Base-by-base conservation (phyloP, 2,329 filamentous ascomycete genomes). In the Ceratocystis smalleyi region DNA sequence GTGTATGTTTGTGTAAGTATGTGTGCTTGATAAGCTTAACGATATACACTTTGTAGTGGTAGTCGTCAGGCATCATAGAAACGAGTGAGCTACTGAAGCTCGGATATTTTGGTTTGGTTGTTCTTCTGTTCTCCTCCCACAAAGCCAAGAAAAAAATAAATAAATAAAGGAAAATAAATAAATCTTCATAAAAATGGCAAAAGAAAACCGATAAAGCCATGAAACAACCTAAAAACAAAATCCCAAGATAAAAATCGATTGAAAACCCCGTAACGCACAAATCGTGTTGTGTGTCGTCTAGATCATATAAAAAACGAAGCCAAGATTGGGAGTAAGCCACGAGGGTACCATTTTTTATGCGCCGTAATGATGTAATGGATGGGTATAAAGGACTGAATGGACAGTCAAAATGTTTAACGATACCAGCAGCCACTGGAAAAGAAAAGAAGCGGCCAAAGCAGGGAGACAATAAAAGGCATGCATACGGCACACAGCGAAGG, bases 301-400 rank as follows among this genome's bases (percentile, higher is more conserved):
- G 54, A 57, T 57, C 54, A 35, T 55, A 22, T 27, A 43, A 40
- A 62, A 63, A 57, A 63, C 40, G 32, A 43, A 57, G 19, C 30
- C 47, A 24, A 47, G 47, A 57, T 43, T 30, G 51, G 6, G 43
- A 63, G 47, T 27, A 63, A 54, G 24, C 30, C 61, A 51, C 35
- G 2, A 55, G 43, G 47, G 54, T 57, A 35, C 19, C 54, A 32
- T 57, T 57, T 55, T 55, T 57, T 57, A 57, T 35, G 54, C 54
- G 54, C 54, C 54, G 54, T 35, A 57, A 35, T 57, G 27, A 57
- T 57, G 54, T 35, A 57, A 57, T 57, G 54, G 54, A 30, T 57
- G 54, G 54, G 54, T 57, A 57, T 57, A 57, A 57, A 30, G 54
- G 54, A 57, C 54, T 57, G 54, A 57, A n/a, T 35, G 30, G 54